A percentile compares a stretch with the other conserved stretches of the same genome.
Conservation (phyloP, 2,329 filamentous ascomycete genomes). For the Clonostachys rosea region DNA sequence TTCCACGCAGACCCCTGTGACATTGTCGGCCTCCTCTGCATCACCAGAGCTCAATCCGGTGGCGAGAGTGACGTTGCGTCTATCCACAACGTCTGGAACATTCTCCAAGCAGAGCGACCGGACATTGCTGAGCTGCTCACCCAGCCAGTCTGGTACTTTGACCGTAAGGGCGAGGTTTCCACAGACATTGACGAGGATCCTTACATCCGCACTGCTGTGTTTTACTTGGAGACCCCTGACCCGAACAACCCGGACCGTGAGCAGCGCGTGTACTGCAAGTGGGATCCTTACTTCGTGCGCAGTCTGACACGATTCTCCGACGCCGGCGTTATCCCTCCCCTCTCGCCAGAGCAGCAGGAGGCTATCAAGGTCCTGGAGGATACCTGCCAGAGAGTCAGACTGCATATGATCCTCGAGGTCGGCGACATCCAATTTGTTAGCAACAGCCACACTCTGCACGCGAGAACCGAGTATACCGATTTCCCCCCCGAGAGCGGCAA, state of each 20-base stretch:
- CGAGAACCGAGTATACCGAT: conserved; percentile 70
- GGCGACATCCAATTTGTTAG: conserved; percentile 84
- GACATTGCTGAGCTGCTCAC: conserved; percentile 73
- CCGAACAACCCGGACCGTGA: conserved; percentile 21
- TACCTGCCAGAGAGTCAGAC: conserved; percentile 64
- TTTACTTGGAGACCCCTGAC: conserved; percentile 66
- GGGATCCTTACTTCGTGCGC: conserved; percentile 84
- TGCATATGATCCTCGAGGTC: conserved; percentile 84
- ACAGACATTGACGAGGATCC: conserved; percentile 58
- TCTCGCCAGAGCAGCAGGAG: conserved; percentile 51
- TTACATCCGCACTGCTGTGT: conserved; percentile 66
- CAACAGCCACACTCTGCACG: conserved; percentile 77
- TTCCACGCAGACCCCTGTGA: conserved; percentile 74
- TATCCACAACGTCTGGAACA: conserved; percentile 76
- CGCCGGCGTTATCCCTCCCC: conserved; percentile 46
- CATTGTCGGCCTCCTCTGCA: conserved; percentile 77
- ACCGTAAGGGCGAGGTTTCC: conserved; percentile 80
- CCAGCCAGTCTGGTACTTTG: conserved; percentile 84
- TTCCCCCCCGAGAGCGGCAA: conserved; percentile 42
- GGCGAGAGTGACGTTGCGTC: conserved; percentile 80
- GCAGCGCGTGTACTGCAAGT: conserved; percentile 58
- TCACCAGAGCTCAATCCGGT: conserved; percentile 71
- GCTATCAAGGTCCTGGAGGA: conserved; percentile 60
- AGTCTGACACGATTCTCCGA: conserved; percentile 65
- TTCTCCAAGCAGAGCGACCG: conserved; percentile 67